Evolutionary conservation across 2,329 filamentous ascomycete species (phyloP), one percentile per base, ranked within the genome.

Genomic region (Mariannaea sp.): DNA sequence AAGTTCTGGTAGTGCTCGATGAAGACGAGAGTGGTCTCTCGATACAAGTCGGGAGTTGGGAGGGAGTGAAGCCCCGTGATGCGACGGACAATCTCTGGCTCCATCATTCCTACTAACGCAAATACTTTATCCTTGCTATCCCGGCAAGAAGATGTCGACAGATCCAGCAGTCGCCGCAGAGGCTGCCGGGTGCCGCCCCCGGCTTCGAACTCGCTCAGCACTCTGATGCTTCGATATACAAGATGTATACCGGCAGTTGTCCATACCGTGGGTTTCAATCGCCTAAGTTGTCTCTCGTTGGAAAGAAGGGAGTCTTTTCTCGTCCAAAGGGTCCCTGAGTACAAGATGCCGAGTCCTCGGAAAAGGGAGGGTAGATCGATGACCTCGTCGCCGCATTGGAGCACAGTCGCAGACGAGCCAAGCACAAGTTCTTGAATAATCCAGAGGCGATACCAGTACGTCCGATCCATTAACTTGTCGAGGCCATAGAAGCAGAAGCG

Each of bases 51-150:
- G 5, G 49, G 26, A 2, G 54, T 56, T 17, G 49, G 32, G 16
- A 46, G 48, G 27, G 54, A 56, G 22, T 53, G 53, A 10, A 49
- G 45, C 32, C 38, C 51, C 30, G 50, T 36, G 29, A 55, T 36
- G 8, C 30, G 53, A 38, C 39, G 32, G 8, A 30, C 44, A 36
- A 56, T 56, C 16, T 24, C 30, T 16, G 45, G 44, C 12, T 56
- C 54, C 54, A 56, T 56, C 49, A 56, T 56, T 24, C 54, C 54
- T 19, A 53, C 26, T 7, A 56, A 29, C 19, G 43, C 54, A 32
- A 56, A 56, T 9, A 56, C 54, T 33, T 56, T 56, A 45, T 56
- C 54, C 14, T 43, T 48, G n/a, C 40, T 44, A 7, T 56, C 54
- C 3, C 50, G 54, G 14, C 54, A 49, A 14, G 41, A 50, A 3